A percentile compares a stretch with the other conserved stretches of the same genome.
Evolutionary conservation across 192 early-diverging fungal species (phyloP).

Genomic region (Pilaira anomala): DNA sequence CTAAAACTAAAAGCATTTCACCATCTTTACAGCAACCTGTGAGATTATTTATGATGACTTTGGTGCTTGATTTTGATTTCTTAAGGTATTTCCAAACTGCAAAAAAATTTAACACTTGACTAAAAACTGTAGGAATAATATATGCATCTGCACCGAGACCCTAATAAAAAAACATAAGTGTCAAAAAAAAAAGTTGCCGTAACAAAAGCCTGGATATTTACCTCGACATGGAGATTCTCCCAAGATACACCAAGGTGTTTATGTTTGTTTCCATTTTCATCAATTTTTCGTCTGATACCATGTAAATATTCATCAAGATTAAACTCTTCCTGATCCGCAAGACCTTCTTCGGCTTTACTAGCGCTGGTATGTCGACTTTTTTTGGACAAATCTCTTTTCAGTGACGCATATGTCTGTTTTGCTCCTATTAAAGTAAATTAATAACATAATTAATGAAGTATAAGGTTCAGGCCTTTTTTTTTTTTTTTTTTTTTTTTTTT

Average conservation of each 20-base stretch:
- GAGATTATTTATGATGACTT: constrained; percentile 54
- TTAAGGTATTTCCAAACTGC: background rate
- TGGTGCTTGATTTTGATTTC: background rate
- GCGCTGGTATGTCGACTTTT: constrained; percentile 24
- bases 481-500: too few species aligned
- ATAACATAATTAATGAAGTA: background rate
- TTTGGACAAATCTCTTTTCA: constrained; percentile 26
- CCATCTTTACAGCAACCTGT: constrained; percentile 70
- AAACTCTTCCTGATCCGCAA: constrained; percentile 21
- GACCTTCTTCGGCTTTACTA: constrained; percentile 27
- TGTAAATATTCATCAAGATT: constrained; percentile 28
- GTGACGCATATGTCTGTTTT: constrained; percentile 14
- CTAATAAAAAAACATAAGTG: constrained; percentile 4
- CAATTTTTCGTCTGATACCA: background rate
- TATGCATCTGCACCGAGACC: constrained; percentile 33
- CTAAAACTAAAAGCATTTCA: constrained; percentile 68
- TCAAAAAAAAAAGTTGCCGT: background rate
- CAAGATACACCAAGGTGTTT: constrained; percentile 33
- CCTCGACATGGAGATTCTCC: constrained; percentile 31
- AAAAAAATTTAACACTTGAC: background rate
- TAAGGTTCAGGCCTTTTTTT: too few species aligned
- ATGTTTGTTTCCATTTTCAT: constrained; percentile 7
- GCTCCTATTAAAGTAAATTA: constrained; percentile 16
- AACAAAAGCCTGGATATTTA: background rate
- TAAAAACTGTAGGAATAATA: constrained; percentile 24